Evolutionary conservation across 2,329 filamentous ascomycete species (phyloP), one percentile per base, ranked within the genome.

Genomic region (Calonectria crousiana): DNA sequence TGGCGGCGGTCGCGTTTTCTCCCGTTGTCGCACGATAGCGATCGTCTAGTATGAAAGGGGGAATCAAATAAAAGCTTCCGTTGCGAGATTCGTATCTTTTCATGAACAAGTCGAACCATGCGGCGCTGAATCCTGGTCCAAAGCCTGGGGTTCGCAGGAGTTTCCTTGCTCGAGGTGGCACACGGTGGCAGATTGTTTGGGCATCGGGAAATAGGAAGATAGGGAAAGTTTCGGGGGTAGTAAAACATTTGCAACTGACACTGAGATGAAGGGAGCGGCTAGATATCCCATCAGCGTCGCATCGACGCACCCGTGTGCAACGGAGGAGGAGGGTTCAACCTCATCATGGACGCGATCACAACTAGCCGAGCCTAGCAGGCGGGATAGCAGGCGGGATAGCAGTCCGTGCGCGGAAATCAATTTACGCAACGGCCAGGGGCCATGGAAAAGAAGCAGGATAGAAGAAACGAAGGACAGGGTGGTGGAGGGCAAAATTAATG

Each of bases 371-470:
- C 9, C 41, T 49, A 49, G 67, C 70, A 67, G n/a, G n/a, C n/a
- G n/a, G n/a, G n/a, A n/a, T 8, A 32, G 30, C 30, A 32, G 60
- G 47, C 67, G 41, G 49, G 36, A 47, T 51, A 32, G 30, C 64
- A 67, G 77, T 76, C 78, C 58, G 77, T 79, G 77, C 78, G 76
- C 76, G 72, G 73, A 79, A 77, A 64, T 78, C 74, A 78, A 78
- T 78, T 79, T 78, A 67, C 69, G 74, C 68, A 67, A 26, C 52
- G 68, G 38, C 36, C n/a, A 56, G 52, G 36, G 67, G 52, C 23
- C 13, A 70, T 32, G 58, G 32, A 26, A 53, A 53, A 16, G 53
- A 58, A 62, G 65, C 69, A 71, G 58, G 30, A 74, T 38, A 62
- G 65, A 66, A 28, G 41, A 53, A 68, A 65, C 44, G 56, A 69